A percentile compares a stretch with the other conserved stretches of the same genome.
Evolutionary conservation across 2,329 filamentous ascomycete species (phyloP).

Genomic region (Diaporthe citri): DNA sequence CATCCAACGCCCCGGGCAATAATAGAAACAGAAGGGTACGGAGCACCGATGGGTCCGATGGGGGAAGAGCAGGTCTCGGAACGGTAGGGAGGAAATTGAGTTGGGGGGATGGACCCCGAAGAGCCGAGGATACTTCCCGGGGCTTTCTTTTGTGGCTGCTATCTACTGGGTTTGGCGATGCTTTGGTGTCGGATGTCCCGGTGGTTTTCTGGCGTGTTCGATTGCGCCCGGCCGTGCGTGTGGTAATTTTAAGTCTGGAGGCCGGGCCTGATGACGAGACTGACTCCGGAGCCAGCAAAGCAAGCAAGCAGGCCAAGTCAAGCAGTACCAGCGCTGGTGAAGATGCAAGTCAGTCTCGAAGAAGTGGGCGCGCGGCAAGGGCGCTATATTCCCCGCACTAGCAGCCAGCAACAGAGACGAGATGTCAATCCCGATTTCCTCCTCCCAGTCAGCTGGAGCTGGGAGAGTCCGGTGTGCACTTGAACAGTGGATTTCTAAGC

Average conservation of each 20-base stretch:
- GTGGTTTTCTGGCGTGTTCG: not conserved
- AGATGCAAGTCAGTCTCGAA: not conserved
- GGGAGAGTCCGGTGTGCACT: not conserved
- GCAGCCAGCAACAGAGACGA: not conserved
- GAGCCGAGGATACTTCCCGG: constrained; percentile 10
- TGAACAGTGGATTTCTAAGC: constrained; percentile 28
- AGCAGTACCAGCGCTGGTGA: too few relatives aligned
- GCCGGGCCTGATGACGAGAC: not conserved
- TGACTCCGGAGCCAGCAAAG: constrained; percentile 9
- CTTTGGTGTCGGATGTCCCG: constrained; percentile 7
- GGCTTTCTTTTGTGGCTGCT: not conserved
- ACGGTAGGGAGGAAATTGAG: constrained; percentile 4
- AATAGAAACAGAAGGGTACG: constrained; percentile 11
- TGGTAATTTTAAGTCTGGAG: not conserved
- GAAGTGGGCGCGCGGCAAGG: not conserved
- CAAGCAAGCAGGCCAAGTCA: not conserved
- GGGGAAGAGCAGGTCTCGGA: constrained; percentile 2
- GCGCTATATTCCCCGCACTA: constrained; percentile 19
- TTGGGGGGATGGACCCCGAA: constrained; percentile 2
- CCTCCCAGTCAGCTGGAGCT: not conserved
- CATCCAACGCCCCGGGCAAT: not conserved
- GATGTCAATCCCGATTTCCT: not conserved
- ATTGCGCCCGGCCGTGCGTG: not conserved
- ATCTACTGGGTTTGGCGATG: constrained; percentile 7
- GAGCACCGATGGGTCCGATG: constrained; percentile 23